phyloP scores from a whole-genome alignment of 495 filamentous ascomycete species.

The Penicillium paxilli region DNA sequence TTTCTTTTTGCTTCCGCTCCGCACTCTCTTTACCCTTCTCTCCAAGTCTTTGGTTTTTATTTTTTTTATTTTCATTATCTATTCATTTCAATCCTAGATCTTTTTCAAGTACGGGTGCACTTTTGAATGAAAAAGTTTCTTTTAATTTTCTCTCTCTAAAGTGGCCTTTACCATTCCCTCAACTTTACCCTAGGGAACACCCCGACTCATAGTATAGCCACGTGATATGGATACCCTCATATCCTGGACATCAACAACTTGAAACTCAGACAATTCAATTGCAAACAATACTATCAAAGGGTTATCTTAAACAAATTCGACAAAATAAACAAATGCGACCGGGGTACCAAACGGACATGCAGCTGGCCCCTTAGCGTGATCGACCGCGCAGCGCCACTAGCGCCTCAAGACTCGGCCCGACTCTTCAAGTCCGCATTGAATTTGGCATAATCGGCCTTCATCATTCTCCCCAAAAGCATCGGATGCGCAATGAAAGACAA shows the following conservation, averaged over 20 bases:
- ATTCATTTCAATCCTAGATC: no score
- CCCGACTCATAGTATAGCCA: no score
- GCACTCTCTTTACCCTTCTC: not conserved
- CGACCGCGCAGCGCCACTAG: not conserved
- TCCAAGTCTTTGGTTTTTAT: not conserved
- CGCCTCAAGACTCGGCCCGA: constrained; percentile 15
- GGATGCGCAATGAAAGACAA: constrained; percentile 25
- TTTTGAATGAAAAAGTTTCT: no score
- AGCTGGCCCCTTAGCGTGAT: not conserved
- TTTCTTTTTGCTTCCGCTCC: not conserved
- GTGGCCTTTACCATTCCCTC: no score
- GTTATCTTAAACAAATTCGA: not conserved
- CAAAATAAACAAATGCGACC: not conserved
- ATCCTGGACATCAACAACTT: no score
- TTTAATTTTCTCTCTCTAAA: no score
- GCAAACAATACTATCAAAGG: not conserved
- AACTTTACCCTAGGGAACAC: no score
- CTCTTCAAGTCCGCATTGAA: constrained; percentile 28
- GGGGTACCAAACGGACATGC: not conserved
- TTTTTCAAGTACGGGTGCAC: no score
- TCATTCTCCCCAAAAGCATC: constrained; percentile 20
- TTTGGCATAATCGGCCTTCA: constrained; percentile 19
- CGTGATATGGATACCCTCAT: no score
- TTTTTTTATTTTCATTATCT: not conserved
- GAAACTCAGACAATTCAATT: no score